These are phyloP conservation scores for Clavulina sp. DNA, from an alignment of 768 basidiomycete genomes.

Conservation along the genomic window DNA sequence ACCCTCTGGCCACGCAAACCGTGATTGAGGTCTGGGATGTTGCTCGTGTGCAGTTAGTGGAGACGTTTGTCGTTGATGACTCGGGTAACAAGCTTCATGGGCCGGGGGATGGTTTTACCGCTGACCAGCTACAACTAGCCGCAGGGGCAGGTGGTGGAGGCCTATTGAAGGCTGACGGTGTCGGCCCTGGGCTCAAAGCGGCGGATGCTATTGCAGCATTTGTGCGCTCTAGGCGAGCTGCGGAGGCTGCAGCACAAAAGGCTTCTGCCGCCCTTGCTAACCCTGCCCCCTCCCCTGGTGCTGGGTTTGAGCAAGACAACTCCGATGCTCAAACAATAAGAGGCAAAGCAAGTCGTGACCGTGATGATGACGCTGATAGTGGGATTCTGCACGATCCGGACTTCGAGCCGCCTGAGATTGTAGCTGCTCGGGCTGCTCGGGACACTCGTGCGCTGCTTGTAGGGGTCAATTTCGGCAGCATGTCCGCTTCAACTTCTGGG, in stretches of 20 bases:
- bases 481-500: slow-evolving; percentile 4
- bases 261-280: neutral
- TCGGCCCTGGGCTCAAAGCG: slow-evolving; percentile 41
- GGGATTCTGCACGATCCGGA: slow-evolving; percentile 4
- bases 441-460: slow-evolving; percentile 50
- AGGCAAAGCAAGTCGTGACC: neutral
- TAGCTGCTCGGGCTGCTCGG: neutral
- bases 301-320: slow-evolving; percentile 7
- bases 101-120: neutral
- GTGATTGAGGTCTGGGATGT: slow-evolving; percentile 88
- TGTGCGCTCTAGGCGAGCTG: slow-evolving; percentile 36
- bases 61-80: slow-evolving; percentile 44
- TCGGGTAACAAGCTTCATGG: neutral
- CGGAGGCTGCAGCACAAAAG: neutral
- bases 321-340: neutral
- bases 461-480: slow-evolving; percentile 64
- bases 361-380: neutral
- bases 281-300: slow-evolving; percentile 5
- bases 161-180: neutral
- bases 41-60: slow-evolving; percentile 60
- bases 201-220: slow-evolving; percentile 65
- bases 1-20: slow-evolving; percentile 19
- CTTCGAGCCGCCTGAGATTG: slow-evolving; percentile 17
- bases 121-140: neutral
- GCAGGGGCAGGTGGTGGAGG: slow-evolving; percentile 4